Conservation (phyloP, 108 stramenopile genomes). For the Discostella pseudostelligera region DNA sequence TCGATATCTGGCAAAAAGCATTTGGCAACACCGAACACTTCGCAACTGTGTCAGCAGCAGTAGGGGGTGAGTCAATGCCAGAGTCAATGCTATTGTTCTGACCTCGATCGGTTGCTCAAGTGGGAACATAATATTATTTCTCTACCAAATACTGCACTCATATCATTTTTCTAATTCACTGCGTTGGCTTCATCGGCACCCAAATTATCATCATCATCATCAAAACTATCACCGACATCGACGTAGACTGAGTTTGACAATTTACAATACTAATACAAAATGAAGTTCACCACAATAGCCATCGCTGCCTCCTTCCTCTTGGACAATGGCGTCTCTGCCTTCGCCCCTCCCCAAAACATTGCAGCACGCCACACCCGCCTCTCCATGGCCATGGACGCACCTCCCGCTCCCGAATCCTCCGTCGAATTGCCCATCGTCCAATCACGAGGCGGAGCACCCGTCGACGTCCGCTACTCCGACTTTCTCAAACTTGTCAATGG, state of each 20-base stretch:
- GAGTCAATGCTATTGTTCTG: too few species aligned
- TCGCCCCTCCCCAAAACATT: conserved; percentile 19
- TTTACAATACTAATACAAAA: too few species aligned
- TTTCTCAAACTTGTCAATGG: conserved; percentile 58
- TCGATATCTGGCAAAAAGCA: too few species aligned
- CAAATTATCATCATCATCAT: too few species aligned
- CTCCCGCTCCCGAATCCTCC: conserved; percentile 28
- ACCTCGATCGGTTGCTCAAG: too few species aligned
- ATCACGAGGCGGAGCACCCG: conserved; percentile 57
- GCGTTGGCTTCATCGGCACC: too few species aligned
- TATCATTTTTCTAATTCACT: too few species aligned
- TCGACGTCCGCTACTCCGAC: conserved; percentile 60
- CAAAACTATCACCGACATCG: too few species aligned
- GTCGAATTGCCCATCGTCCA: conserved; percentile 51
- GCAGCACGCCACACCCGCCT: conserved; percentile 7
- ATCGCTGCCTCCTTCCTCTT: conserved; percentile 25
- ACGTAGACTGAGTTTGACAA: too few species aligned
- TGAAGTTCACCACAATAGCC: conserved; percentile 46
- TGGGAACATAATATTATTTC: too few species aligned
- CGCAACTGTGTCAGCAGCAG: background rate
- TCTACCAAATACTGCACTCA: too few species aligned
- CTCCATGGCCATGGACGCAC: conserved; percentile 45
- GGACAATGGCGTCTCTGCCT: conserved; percentile 24
- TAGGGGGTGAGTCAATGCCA: too few species aligned
- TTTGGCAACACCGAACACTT: background rate